Base-by-base conservation (phyloP, 371 early-diverging fungal genomes). In the Mucor irregularis region DNA sequence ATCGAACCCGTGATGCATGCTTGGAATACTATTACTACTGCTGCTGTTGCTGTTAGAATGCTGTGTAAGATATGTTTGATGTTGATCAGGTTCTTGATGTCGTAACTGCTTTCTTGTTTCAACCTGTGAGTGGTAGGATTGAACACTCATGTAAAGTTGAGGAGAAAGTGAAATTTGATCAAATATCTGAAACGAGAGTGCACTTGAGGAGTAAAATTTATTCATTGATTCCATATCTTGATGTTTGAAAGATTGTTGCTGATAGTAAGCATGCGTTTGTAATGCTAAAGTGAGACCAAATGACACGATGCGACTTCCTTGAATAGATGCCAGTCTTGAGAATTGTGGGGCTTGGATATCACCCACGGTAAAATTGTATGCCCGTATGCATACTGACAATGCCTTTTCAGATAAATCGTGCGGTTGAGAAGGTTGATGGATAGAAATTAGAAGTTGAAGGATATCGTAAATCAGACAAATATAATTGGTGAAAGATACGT, bases 261-360 rank as follows among this genome's bases (percentile, higher is more conserved):
- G 26, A 16, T 28, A 28, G n/a, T 44, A 52, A 5, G 38, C 29
- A 22, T 50, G 48, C 4, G 50, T 25, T 43, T 65, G 65, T 10
- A 56, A 17, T 13, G 53, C 47, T 13, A 65, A 40, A 3, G 65
- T 56, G 6, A 65, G 53, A 31, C 56, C 61, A 43, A 40, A 56
- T 4, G 56, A 45, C 0, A 65, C 35, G 1, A 65, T 16, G 3
- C 65, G 56, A 16, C 43, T 51, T 1, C 65, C 65, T 26, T 65
- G 60, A 25, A 65, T 60, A 28, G 56, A 46, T 0, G 61, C 56
- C 19, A 56, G 22, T 13, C 61, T 22, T 4, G 56, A 60, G 10
- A 28, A 46, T 16, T 33, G 45, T 21, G 51, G 28, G 17, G 28
- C 31, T 8, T 37, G 52, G 37, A 58, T 30, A 19, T 56, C 52